Conservation (phyloP, 1,284 basidiomycete genomes). For the Stygiomarasmius scandens region DNA sequence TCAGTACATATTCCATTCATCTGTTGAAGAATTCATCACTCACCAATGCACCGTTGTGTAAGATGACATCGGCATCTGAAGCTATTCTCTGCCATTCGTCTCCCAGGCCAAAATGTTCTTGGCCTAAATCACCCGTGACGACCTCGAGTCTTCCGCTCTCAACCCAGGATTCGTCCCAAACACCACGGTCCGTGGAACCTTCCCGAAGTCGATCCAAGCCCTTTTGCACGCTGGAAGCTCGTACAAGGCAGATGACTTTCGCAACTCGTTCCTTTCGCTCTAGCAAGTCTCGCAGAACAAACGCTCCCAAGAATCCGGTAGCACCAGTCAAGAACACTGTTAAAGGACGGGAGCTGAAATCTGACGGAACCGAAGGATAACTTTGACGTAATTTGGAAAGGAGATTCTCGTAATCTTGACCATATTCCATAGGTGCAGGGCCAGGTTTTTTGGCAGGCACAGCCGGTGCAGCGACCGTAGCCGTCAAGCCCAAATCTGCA, state of each 20-base stretch:
- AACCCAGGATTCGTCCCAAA: constrained; percentile 94
- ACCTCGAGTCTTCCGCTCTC: constrained; percentile 73
- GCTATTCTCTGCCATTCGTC: constrained; percentile 74
- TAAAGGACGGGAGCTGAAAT: constrained; percentile 57
- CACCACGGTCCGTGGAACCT: constrained; percentile 81
- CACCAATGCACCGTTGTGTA: constrained; percentile 97
- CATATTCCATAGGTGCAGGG: constrained; percentile 61
- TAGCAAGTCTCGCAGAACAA: constrained; percentile 86
- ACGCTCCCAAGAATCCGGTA: constrained; percentile 96
- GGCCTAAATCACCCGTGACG: constrained; percentile 86
- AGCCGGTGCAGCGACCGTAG: neutral
- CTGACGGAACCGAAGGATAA: constrained; percentile 59
- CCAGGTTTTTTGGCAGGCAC: constrained; percentile 17
- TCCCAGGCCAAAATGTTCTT: constrained; percentile 78
- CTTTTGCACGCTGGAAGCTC: constrained; percentile 67
- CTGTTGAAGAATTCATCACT: constrained; percentile 28
- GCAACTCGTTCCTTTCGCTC: constrained; percentile 58
- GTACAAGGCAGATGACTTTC: constrained; percentile 92
- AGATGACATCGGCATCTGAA: constrained; percentile 78
- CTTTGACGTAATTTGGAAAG: constrained; percentile 57
- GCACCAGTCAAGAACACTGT: constrained; percentile 96
- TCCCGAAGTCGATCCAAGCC: constrained; percentile 78
- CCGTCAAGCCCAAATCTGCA: constrained; percentile 79
- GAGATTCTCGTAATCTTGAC: constrained; percentile 77
- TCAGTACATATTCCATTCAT: neutral